Evolutionary conservation across 2,329 filamentous ascomycete species (phyloP).

Genomic region (Trichothecium sympodiale): DNA sequence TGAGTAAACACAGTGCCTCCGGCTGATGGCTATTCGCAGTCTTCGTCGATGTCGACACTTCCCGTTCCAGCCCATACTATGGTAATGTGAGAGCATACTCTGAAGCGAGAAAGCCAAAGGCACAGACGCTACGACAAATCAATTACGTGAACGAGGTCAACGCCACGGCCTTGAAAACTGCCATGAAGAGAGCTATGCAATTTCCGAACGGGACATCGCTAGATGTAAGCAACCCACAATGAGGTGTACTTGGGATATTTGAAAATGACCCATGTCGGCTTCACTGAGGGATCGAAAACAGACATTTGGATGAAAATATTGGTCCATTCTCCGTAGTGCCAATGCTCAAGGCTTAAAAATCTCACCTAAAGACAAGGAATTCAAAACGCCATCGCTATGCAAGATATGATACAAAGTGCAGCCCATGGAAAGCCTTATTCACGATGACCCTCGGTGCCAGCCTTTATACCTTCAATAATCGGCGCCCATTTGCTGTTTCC

Average conservation of each 20-base stretch:
- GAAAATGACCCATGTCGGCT: too few species aligned
- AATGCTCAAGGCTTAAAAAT: too few species aligned
- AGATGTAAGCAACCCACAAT: too few species aligned
- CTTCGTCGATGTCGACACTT: slow-evolving; percentile 3
- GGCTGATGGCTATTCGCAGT: neutral
- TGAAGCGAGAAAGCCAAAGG: neutral
- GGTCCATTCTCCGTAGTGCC: too few species aligned
- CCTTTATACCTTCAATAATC: slow-evolving; percentile 40
- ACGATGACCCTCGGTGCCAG: slow-evolving; percentile 24
- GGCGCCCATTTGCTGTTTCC: slow-evolving; percentile 34
- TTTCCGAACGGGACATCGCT: too few species aligned
- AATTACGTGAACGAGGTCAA: neutral
- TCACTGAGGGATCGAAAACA: too few species aligned
- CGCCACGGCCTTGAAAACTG: neutral
- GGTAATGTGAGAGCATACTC: slow-evolving; percentile 2
- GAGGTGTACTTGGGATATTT: too few species aligned
- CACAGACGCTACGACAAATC: neutral
- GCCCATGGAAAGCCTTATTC: slow-evolving; percentile 5
- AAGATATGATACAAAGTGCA: neutral
- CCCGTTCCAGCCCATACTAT: slow-evolving; percentile 3
- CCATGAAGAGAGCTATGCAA: neutral
- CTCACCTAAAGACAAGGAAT: too few species aligned
- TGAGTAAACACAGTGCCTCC: neutral
- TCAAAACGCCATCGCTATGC: slow-evolving; percentile 8
- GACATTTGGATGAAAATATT: too few species aligned